Evolutionary conservation across 495 filamentous ascomycete species (phyloP).

Genomic region (Neurospora sp.): DNA sequence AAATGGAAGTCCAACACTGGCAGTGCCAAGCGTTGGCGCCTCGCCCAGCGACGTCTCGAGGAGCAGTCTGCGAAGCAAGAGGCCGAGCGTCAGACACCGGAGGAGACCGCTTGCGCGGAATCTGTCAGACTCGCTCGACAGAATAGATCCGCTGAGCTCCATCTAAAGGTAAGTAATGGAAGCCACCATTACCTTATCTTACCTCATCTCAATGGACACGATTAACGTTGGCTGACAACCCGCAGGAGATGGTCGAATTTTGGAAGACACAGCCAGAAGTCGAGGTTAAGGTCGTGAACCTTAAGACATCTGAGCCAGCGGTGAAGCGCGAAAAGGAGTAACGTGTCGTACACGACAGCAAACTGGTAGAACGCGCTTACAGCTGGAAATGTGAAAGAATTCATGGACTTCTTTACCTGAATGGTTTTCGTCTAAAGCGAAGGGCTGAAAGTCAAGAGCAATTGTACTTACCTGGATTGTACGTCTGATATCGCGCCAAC

Average conservation of each 20-base stretch:
- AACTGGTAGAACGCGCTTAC: too few relatives aligned
- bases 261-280: not conserved
- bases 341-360: too few relatives aligned
- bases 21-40: not conserved
- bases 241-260: not conserved
- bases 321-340: too few relatives aligned
- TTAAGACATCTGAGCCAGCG: not conserved
- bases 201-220: not conserved
- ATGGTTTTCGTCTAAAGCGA: not conserved
- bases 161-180: not conserved
- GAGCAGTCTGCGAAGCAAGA: not conserved
- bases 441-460: not conserved
- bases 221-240: not conserved
- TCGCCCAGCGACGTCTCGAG: not conserved
- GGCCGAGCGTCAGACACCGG: not conserved
- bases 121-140: not conserved
- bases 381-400: too few relatives aligned
- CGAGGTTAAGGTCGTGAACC: not conserved
- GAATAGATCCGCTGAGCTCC: not conserved
- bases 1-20: not conserved
- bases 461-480: not conserved
- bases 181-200: not conserved
- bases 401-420: not conserved
- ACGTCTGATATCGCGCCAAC: not conserved
- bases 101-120: not conserved